These are phyloP conservation scores for Fusarium fujikuroi DNA, from an alignment of 2,329 filamentous ascomycete genomes.

Conservation along the genomic window DNA sequence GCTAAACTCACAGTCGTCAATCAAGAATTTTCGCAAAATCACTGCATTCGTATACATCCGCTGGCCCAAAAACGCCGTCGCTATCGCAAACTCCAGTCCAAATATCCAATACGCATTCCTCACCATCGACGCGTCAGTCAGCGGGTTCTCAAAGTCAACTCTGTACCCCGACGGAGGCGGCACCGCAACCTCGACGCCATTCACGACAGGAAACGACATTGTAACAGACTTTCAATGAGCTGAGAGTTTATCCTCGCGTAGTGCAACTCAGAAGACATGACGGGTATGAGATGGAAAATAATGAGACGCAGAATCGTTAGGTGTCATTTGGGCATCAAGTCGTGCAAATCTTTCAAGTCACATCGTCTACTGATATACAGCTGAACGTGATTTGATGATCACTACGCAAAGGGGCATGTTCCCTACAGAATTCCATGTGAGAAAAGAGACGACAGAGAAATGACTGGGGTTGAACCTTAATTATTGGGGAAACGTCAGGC, in stretches of 20 bases:
- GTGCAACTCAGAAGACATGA: background rate
- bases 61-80: conserved; percentile 6
- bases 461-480: background rate
- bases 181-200: conserved; percentile 14
- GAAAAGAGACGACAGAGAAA: background rate
- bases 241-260: background rate
- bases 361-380: background rate
- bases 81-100: conserved; percentile 2
- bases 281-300: background rate
- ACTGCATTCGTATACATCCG: conserved; percentile 21
- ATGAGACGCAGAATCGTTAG: background rate
- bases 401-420: background rate
- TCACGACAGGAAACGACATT: conserved; percentile 11
- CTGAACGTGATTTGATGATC: background rate
- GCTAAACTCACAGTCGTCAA: conserved; percentile 4
- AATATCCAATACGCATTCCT: conserved; percentile 21
- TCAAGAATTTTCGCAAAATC: background rate
- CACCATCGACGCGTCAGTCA: conserved; percentile 7
- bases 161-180: background rate
- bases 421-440: background rate
- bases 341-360: background rate
- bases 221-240: background rate
- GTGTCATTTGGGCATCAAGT: background rate
- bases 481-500: background rate
- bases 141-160: background rate